Evolutionary conservation across 345 rosid genomes (phyloP), one percentile per base, ranked within the genome.

Genomic region (Melastoma malabathricum): DNA sequence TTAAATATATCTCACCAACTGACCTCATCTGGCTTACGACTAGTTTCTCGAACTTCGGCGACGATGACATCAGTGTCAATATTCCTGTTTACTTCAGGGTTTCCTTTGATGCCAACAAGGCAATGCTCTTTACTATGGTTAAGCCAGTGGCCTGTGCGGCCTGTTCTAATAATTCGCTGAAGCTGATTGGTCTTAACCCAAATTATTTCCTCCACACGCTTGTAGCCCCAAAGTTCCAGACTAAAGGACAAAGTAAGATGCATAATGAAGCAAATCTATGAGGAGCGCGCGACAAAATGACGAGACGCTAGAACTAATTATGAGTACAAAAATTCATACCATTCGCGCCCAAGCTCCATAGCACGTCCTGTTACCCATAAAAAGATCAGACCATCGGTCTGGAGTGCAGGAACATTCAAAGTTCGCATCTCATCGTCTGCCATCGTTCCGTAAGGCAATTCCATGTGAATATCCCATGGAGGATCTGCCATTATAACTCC

Each of bases 401-500:
- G 98, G 71, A 87, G 61, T n/a, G 86, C 89, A 25, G 98, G 98
- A 52, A 92, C 98, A 75, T 92, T 92, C 52, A 92, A 94, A 61
- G 73, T 83, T 14, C 97, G 94, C 98, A 92, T 92, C 68, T 92
- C 98, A 50, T 92, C 98, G 72, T 92, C 98, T 52, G 94, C 85
- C 98, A 87, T 92, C 19, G 98, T 92, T 52, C 98, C 98, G 72
- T 92, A 92, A 60, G 98, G 98, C 68, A 92, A 74, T 66, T 92
- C 98, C 98, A 92, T 92, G 65, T 92, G 98, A 74, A 92, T 92
- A 56, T 87, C 98, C 98, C 98, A 92, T 1, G 98, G 98, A 2
- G 98, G 98, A 72, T 92, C 98, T 18, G 98, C 97, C 98, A 92
- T 92, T 48, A 92, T 89, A 56, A 92, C 94, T 60, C 98, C 98